Percentiles rank a stretch among this genome's conserved stretches.
Evolutionary conservation across 208 protist species (phyloP).

Genomic region (Crithidia mellificae): DNA sequence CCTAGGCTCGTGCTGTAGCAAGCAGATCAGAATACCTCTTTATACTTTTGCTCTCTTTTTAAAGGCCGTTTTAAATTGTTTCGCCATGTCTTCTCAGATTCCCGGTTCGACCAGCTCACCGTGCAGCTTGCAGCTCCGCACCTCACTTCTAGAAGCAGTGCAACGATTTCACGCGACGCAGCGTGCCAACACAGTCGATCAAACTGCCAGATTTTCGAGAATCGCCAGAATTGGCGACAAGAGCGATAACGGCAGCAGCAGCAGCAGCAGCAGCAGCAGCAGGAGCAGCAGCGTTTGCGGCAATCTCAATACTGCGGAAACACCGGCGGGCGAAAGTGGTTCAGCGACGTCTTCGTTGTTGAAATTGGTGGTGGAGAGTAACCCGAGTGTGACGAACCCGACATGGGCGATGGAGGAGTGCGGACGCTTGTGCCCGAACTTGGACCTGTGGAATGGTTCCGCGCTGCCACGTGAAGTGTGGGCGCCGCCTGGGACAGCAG

Average conservation of each 20-base stretch:
- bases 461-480: conserved; percentile 60
- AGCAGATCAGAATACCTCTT: too few species aligned
- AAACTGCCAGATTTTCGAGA: not conserved
- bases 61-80: too few species aligned
- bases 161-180: conserved; percentile 7
- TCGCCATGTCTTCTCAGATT: not conserved
- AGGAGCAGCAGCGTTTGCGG: too few species aligned
- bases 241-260: not conserved
- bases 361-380: conserved; percentile 14
- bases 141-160: conserved; percentile 16
- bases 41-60: too few species aligned
- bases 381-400: conserved; percentile 36
- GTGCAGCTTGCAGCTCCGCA: conserved; percentile 17
- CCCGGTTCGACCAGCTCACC: not conserved
- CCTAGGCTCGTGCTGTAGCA: too few species aligned
- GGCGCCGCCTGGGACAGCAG: conserved; percentile 53
- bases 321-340: too few species aligned
- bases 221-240: too few species aligned
- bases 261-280: too few species aligned
- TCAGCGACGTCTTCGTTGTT: conserved; percentile 3
- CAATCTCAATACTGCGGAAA: too few species aligned
- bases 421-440: conserved; percentile 42
- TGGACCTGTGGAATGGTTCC: conserved; percentile 59
- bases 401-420: conserved; percentile 88
- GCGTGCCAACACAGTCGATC: not conserved